These are phyloP conservation scores for Alternaria sp. DNA, from an alignment of 2,329 filamentous ascomycete species.

Conservation along the genomic window DNA sequence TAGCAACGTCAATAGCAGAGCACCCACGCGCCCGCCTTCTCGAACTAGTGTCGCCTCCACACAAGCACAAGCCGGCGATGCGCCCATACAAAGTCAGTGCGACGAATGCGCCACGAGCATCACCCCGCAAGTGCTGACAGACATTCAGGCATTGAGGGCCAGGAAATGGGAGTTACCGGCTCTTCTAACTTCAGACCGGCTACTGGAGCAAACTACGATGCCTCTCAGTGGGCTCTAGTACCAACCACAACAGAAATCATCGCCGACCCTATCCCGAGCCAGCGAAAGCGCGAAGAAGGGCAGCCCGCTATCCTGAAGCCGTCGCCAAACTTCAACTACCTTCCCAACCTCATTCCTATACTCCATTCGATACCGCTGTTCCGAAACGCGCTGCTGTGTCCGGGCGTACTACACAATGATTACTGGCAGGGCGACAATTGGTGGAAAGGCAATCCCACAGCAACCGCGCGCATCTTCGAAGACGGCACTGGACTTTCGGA, in stretches of 20 bases:
- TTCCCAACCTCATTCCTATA: slow-evolving; percentile 66
- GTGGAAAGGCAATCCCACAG: slow-evolving; percentile 66
- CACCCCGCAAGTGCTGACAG: slow-evolving; percentile 19
- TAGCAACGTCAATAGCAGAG: slow-evolving; percentile 41
- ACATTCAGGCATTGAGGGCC: slow-evolving; percentile 45
- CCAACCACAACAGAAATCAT: slow-evolving; percentile 57
- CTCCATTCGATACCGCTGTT: slow-evolving; percentile 66
- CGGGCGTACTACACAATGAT: slow-evolving; percentile 52
- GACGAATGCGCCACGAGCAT: not conserved
- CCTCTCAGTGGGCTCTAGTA: slow-evolving; percentile 63
- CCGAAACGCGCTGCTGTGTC: slow-evolving; percentile 62
- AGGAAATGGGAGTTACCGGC: slow-evolving; percentile 63
- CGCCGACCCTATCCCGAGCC: slow-evolving; percentile 59
- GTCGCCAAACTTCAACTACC: slow-evolving; percentile 58
- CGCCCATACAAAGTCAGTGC: slow-evolving; percentile 43
- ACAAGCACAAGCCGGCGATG: slow-evolving; percentile 38
- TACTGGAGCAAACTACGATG: slow-evolving; percentile 61
- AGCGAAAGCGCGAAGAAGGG: slow-evolving; percentile 53
- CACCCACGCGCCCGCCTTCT: slow-evolving; percentile 46
- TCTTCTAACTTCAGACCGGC: slow-evolving; percentile 61
- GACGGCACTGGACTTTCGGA: slow-evolving; percentile 38
- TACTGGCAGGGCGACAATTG: slow-evolving; percentile 66
- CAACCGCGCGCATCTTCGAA: slow-evolving; percentile 59
- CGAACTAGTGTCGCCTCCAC: slow-evolving; percentile 41
- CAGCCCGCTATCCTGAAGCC: slow-evolving; percentile 66